phyloP scores from a whole-genome alignment of 2,329 filamentous ascomycete genomes.

The Colletotrichum sp. region DNA sequence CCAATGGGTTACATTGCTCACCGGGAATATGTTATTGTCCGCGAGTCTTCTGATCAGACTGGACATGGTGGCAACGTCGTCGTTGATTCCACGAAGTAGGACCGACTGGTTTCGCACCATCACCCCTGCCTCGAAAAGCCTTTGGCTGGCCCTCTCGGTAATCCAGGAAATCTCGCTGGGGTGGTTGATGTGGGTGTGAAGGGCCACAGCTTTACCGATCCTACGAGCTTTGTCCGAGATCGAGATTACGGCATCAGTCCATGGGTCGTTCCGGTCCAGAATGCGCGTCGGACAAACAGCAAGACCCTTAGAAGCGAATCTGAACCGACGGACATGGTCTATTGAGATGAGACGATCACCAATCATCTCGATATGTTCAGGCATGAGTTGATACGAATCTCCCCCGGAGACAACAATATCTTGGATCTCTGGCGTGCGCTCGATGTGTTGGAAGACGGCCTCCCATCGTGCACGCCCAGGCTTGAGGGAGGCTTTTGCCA shows the following conservation, averaged over 20 bases:
- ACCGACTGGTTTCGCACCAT: conserved; percentile 64
- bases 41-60: conserved; percentile 57
- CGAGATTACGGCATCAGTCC: conserved; percentile 56
- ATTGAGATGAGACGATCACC: conserved; percentile 61
- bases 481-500: conserved; percentile 49
- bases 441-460: conserved; percentile 62
- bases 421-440: conserved; percentile 49
- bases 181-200: conserved; percentile 72
- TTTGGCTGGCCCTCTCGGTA: conserved; percentile 52
- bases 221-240: conserved; percentile 54
- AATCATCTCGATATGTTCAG: conserved; percentile 56
- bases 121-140: conserved; percentile 55
- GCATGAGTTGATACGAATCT: conserved; percentile 62
- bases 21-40: conserved; percentile 62
- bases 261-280: conserved; percentile 55
- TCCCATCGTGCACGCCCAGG: conserved; percentile 54
- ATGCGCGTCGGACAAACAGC: conserved; percentile 63
- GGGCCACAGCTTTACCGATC: conserved; percentile 63
- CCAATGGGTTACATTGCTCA: conserved; percentile 27
- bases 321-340: conserved; percentile 62
- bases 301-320: conserved; percentile 67
- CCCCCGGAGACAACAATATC: conserved; percentile 70
- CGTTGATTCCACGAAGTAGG: conserved; percentile 64
- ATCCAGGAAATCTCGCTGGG: conserved; percentile 67
- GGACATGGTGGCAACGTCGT: conserved; percentile 57